Conservation (phyloP, 2,329 filamentous ascomycete genomes). For the Claviceps pazoutovae region DNA sequence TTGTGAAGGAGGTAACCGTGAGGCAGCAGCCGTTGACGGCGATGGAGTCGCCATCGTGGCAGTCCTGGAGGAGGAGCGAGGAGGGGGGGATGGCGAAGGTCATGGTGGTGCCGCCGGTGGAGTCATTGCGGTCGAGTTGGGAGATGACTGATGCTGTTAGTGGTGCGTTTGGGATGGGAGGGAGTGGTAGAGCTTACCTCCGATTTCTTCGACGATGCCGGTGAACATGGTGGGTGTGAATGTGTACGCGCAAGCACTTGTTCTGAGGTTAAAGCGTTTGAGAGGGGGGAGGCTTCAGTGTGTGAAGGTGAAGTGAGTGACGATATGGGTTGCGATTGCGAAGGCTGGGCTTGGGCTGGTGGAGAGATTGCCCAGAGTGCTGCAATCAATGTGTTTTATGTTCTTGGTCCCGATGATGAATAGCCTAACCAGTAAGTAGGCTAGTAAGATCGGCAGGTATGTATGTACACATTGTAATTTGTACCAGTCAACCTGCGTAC, state of each 20-base stretch:
- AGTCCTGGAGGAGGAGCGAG: conserved; percentile 68
- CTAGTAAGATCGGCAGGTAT: no score
- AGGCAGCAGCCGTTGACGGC: conserved; percentile 91
- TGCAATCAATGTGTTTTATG: no score
- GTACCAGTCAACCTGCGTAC: neutral
- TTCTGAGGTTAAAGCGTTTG: no score
- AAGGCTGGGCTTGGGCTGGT: no score
- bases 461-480: no score
- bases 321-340: no score
- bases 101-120: conserved; percentile 76
- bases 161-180: neutral
- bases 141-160: conserved; percentile 54
- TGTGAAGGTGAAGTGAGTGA: no score
- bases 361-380: no score
- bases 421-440: no score
- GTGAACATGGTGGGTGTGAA: conserved; percentile 62
- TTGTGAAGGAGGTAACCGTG: conserved; percentile 55
- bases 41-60: conserved; percentile 83
- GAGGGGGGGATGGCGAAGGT: conserved; percentile 59
- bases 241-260: neutral
- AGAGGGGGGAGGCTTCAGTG: no score
- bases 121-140: conserved; percentile 65
- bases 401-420: no score
- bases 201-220: conserved; percentile 82
- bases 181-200: conserved; percentile 47